These are phyloP conservation scores for Pyricularia sp. DNA, from an alignment of 2,329 filamentous ascomycete genomes.

Conservation along the genomic window DNA sequence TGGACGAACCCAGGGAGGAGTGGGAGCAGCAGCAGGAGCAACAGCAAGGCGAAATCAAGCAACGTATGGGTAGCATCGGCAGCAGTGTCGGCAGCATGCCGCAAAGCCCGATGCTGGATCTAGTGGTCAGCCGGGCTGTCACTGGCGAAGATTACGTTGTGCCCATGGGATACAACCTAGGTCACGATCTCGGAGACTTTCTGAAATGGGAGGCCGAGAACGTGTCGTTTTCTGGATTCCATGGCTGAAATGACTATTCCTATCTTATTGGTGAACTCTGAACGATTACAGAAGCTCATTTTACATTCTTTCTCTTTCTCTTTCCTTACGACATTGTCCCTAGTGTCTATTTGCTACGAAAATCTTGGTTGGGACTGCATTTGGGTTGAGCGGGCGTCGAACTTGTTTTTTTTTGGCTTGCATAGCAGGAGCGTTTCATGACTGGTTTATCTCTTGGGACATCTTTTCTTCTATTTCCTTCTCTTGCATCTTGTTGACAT, in stretches of 20 bases:
- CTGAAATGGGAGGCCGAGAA: conserved; percentile 47
- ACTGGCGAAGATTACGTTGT: conserved; percentile 28
- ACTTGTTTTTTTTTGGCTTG: neutral
- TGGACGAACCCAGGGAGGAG: conserved; percentile 19
- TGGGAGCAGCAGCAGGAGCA: conserved; percentile 9
- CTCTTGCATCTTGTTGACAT: neutral
- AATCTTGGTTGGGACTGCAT: neutral
- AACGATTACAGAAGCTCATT: neutral
- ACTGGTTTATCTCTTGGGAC: neutral
- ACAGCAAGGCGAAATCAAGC: neutral
- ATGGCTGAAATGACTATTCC: neutral
- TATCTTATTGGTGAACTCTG: neutral
- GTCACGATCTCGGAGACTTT: conserved; percentile 50
- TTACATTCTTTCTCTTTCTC: neutral
- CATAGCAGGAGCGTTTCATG: neutral
- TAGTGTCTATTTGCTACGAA: neutral
- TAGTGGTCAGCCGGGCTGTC: conserved; percentile 29
- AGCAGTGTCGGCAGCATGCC: conserved; percentile 42
- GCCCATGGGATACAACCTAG: conserved; percentile 53
- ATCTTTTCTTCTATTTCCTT: neutral
- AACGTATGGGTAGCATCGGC: conserved; percentile 23
- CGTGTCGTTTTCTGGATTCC: conserved; percentile 22
- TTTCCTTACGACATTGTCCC: neutral
- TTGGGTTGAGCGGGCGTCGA: neutral
- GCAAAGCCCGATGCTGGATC: conserved; percentile 40